These are phyloP conservation scores for Eucalyptus tenuipes DNA, from an alignment of 345 rosid species.

Conservation along the genomic window DNA sequence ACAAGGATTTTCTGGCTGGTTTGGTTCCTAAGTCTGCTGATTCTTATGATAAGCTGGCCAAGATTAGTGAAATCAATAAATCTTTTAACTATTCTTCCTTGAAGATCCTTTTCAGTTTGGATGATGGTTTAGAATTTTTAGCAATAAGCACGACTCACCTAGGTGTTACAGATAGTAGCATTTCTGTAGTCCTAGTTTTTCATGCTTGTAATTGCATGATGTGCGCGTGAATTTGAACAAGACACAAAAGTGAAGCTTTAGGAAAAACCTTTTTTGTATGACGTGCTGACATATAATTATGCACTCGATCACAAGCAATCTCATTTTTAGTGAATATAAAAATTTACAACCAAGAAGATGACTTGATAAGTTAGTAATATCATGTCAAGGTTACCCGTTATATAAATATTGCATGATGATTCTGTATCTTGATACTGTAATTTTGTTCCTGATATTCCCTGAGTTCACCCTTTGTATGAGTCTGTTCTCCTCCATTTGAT, in stretches of 20 bases:
- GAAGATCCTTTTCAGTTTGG: background rate
- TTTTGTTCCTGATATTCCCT: background rate
- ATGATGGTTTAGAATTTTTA: background rate
- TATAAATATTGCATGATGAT: background rate
- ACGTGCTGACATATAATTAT: background rate
- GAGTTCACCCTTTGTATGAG: background rate
- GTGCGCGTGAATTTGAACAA: background rate
- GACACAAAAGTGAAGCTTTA: background rate
- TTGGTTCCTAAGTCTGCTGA: slow-evolving; percentile 50
- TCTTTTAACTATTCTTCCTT: background rate
- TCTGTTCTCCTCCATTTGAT: background rate
- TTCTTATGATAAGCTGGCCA: slow-evolving; percentile 59
- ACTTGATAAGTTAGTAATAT: background rate
- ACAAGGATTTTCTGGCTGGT: slow-evolving; percentile 34
- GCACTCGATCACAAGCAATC: background rate
- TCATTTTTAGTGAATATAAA: background rate
- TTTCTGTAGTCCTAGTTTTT: background rate
- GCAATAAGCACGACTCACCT: background rate
- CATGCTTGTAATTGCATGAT: background rate
- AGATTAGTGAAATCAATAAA: slow-evolving; percentile 13
- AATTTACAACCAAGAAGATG: background rate
- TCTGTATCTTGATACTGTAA: background rate
- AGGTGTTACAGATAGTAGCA: background rate
- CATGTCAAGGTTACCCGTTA: background rate
- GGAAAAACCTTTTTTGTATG: background rate